Evolutionary conservation across 495 filamentous ascomycete species (phyloP), one percentile per base, ranked within the genome.

Genomic region (Penicillium taxi): DNA sequence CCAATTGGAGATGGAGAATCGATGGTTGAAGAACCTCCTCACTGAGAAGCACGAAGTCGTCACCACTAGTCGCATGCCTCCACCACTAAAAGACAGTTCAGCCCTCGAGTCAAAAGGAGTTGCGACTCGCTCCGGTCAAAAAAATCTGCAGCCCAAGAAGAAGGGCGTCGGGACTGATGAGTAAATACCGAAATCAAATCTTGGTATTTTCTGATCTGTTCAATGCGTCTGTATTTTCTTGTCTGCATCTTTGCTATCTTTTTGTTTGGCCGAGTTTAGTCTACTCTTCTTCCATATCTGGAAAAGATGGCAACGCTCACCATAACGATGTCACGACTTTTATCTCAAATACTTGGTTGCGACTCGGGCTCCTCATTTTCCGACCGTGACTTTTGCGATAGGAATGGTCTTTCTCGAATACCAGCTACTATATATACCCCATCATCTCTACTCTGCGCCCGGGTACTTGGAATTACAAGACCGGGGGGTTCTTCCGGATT

Each of bases 1-100:
- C 35, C 80, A 88, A 48, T 66, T 98, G 18, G 86, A 96, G 70
- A 89, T 84, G 60, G 90, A 98, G 64, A 98, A 98, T 63, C 82
- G 84, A 46, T 96, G 91, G 93, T 62, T 98, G 53, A 89, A 93
- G 74, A 85, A 84, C 44, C 73, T 98, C 32, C 77, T 98, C 32
- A 85, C 83, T 36, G 91, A 95, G 67, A 96, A 95, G 73, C 88
- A 85, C 37, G 82, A 67, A 19, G 45, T 58, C 9, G 41, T 43
- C 2, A 6, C 46, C 9, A 41, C 45, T 19, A 55, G 63, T 2
- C 42, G 58, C 48, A 45, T 54, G 2, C 51, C 61, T 21, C 52
- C 61, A 5, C 50, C 54, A 6, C n/a, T n/a, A n/a, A 42, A 48
- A 13, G 56, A 62, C 34, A 53, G 45, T 34, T 42, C 51, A 4